These are phyloP conservation scores for Paracoccidioides brasiliensis DNA, from an alignment of 2,329 filamentous ascomycete species.

Conservation along the genomic window DNA sequence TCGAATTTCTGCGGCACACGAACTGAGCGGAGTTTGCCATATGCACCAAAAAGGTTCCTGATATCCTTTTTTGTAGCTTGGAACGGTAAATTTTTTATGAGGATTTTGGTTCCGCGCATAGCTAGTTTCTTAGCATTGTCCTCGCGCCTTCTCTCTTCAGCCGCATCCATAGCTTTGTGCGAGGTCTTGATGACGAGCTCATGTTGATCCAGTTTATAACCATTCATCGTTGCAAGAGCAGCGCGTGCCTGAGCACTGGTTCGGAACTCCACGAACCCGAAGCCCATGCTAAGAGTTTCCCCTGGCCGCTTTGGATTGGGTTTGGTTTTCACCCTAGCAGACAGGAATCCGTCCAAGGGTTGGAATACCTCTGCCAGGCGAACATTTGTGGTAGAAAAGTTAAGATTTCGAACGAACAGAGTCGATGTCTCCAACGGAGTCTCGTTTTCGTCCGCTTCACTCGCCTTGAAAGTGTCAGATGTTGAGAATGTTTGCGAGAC, in stretches of 20 bases:
- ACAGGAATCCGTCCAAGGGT: constrained; percentile 74
- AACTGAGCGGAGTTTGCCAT: constrained; percentile 84
- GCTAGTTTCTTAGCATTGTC: constrained; percentile 72
- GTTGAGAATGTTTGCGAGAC: constrained; percentile 30
- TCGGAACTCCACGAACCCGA: constrained; percentile 84
- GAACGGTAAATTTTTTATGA: constrained; percentile 97
- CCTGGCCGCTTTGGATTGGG: constrained; percentile 81
- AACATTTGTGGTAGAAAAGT: constrained; percentile 73
- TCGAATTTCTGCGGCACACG: constrained; percentile 94
- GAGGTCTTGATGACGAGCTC: constrained; percentile 74
- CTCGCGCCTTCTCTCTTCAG: constrained; percentile 70
- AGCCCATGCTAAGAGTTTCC: constrained; percentile 88
- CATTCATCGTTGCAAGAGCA: constrained; percentile 76
- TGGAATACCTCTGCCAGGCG: constrained; percentile 65
- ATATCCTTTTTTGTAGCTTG: constrained; percentile 90
- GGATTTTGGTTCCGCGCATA: constrained; percentile 71
- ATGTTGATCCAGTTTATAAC: constrained; percentile 74
- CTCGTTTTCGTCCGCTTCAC: constrained; percentile 26
- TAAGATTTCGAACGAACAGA: constrained; percentile 85
- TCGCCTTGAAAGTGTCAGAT: constrained; percentile 25
- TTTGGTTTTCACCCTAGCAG: constrained; percentile 84
- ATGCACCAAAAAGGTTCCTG: constrained; percentile 69
- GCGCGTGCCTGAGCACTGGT: constrained; percentile 64
- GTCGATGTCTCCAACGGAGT: constrained; percentile 52
- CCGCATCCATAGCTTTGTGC: constrained; percentile 75